Evolutionary conservation across 306 rosid species (phyloP), one percentile per base, ranked within the genome.

Genomic region (Malus sieversii): DNA sequence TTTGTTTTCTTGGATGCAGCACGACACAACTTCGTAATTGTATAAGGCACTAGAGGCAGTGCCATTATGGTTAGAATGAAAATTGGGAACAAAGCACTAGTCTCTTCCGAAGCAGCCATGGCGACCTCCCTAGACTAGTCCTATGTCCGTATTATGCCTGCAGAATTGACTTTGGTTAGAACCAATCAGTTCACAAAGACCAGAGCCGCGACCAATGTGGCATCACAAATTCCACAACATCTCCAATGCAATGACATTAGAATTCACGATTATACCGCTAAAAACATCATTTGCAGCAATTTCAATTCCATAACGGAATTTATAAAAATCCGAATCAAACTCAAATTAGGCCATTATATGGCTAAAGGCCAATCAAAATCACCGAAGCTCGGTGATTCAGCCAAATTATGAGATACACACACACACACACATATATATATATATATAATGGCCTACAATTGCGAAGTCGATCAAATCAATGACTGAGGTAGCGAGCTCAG

Each of bases 21-120:
- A 22, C 75, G 88, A 45, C 93, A 96, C n/a, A 96, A 74, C 85
- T 92, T 92, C 4, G 86, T 75, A 62, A 96, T 89, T 10, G 99
- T 96, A 72, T 96, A 96, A 10, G 99, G 99, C 82, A 96, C 93
- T 25, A 92, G 71, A 32, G 98, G 97, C 72, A 92, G 83, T 18
- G 99, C 98, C 98, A 96, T 90, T 82, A 96, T 92, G 60, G 99
- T 96, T 88, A 96, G 80, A 30, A 96, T 89, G 83, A 96, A 96
- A 74, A 96, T 96, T 4, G 98, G 98, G 81, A 96, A 96, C 89
- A 96, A 73, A 12, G 92, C 88, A 75, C 94, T 95, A 48, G 81
- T 92, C 89, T 92, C 98, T 79, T 92, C 97, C 6, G 99, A 92
- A 74, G 91, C 90, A 16, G 89, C 98, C 99, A 96, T 92, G 44